These are phyloP conservation scores for Chaetomiaceae sp. DNA, from an alignment of 2,329 filamentous ascomycete genomes.

Conservation along the genomic window DNA sequence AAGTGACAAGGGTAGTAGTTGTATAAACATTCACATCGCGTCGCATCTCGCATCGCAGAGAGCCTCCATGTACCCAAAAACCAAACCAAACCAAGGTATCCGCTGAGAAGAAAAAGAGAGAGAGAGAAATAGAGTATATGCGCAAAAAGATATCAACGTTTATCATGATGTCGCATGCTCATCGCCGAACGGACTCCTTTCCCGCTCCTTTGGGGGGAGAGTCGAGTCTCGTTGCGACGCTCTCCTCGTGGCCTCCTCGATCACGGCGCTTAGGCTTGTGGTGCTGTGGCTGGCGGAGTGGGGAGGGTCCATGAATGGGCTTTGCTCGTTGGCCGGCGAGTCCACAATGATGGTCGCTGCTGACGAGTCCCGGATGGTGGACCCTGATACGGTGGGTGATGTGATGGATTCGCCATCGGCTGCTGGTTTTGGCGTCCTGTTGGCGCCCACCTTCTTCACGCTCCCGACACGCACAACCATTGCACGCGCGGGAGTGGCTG, in stretches of 20 bases:
- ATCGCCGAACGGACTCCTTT: conserved; percentile 53
- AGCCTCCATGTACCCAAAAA: background rate
- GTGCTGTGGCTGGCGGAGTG: conserved; percentile 35
- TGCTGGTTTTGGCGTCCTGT: conserved; percentile 32
- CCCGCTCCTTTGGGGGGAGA: conserved; percentile 30
- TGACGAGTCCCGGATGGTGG: conserved; percentile 37
- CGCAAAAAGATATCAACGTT: background rate
- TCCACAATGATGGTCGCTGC: conserved; percentile 48
- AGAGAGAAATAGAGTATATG: conserved; percentile 1
- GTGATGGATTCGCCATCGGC: conserved; percentile 26
- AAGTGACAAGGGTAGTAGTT: no score
- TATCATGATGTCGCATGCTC: conserved; percentile 46
- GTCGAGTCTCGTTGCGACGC: conserved; percentile 36
- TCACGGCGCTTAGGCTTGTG: conserved; percentile 51
- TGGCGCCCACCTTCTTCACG: conserved; percentile 40
- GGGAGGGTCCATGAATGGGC: conserved; percentile 57
- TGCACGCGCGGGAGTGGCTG: conserved; percentile 53
- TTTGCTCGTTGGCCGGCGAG: conserved; percentile 47
- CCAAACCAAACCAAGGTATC: background rate
- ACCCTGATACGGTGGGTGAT: conserved; percentile 19
- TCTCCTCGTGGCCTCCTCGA: conserved; percentile 47
- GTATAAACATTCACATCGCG: background rate
- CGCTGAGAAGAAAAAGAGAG: background rate
- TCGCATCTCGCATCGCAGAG: background rate
- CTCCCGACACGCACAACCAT: conserved; percentile 58